These are phyloP conservation scores for Ceratocystiopsis minuta DNA, from an alignment of 2,329 filamentous ascomycete species.

Conservation along the genomic window DNA sequence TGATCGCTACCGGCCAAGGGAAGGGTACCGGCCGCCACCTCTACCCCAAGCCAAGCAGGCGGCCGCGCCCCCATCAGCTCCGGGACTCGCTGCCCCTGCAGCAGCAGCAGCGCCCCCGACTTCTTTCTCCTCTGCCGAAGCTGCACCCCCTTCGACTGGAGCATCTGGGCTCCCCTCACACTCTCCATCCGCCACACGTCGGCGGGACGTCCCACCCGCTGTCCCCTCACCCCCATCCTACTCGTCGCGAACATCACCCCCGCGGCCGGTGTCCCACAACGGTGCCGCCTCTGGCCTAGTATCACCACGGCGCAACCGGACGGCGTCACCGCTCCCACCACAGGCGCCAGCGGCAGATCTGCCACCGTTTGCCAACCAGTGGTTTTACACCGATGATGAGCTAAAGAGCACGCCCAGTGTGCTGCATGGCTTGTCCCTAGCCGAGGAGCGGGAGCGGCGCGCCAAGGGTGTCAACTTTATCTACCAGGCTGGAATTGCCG, in stretches of 20 bases:
- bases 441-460: slow-evolving; percentile 62
- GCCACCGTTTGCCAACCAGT: slow-evolving; percentile 40
- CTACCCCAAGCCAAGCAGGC: slow-evolving; percentile 15
- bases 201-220: slow-evolving; percentile 40
- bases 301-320: slow-evolving; percentile 3
- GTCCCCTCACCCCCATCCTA: slow-evolving; percentile 42
- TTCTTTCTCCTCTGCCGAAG: slow-evolving; percentile 15
- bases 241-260: slow-evolving; percentile 36
- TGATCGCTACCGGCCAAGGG: slow-evolving; percentile 39
- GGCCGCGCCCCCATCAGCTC: not conserved
- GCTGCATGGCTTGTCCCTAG: slow-evolving; percentile 57
- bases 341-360: not conserved
- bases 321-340: not conserved
- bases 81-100: slow-evolving; percentile 10
- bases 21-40: slow-evolving; percentile 37
- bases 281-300: slow-evolving; percentile 1
- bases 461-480: slow-evolving; percentile 96
- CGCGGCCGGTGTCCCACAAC: slow-evolving; percentile 22
- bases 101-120: slow-evolving; percentile 18
- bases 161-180: too few species aligned
- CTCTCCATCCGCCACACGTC: slow-evolving; percentile 12
- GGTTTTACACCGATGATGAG: slow-evolving; percentile 78
- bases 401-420: slow-evolving; percentile 68
- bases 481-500: slow-evolving; percentile 76
- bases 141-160: too few species aligned